Evolutionary conservation across 495 filamentous ascomycete genomes (phyloP).

Genomic region (Podospora appendiculata): DNA sequence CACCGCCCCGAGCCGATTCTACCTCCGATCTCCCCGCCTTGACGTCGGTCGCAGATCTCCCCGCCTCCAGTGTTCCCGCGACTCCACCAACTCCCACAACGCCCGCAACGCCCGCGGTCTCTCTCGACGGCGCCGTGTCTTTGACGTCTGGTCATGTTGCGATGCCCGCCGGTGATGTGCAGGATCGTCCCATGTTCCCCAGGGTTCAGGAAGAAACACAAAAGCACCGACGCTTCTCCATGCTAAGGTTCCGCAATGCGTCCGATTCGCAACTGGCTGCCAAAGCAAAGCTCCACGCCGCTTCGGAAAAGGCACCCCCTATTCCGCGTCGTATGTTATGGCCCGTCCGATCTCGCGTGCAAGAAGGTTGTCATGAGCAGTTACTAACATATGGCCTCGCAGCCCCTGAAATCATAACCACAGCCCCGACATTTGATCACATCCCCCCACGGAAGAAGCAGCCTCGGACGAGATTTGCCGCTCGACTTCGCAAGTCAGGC

Average conservation of each 20-base stretch:
- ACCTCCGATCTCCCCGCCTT: constrained; percentile 17
- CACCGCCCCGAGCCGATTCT: constrained; percentile 9
- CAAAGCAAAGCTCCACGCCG: constrained; percentile 66
- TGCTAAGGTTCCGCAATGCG: constrained; percentile 85
- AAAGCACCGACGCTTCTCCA: constrained; percentile 69
- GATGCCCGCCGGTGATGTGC: constrained; percentile 22
- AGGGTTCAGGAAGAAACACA: constrained; percentile 38
- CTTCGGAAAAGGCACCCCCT: constrained; percentile 54
- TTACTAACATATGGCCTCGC: constrained; percentile 14
- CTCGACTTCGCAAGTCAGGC: constrained; percentile 34
- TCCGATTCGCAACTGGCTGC: constrained; percentile 85
- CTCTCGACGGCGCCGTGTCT: constrained; percentile 14
- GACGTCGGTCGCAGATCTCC: constrained; percentile 11
- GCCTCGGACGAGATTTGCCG: constrained; percentile 39
- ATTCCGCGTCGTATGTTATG: constrained; percentile 58
- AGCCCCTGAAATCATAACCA: constrained; percentile 91
- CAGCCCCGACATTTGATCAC: constrained; percentile 71
- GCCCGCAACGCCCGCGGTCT: constrained; percentile 9
- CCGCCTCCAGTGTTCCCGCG: constrained; percentile 6
- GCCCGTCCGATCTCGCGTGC: background rate
- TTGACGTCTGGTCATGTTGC: constrained; percentile 11
- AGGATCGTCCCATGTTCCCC: constrained; percentile 26
- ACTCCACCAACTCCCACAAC: constrained; percentile 5
- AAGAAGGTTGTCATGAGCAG: background rate
- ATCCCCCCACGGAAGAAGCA: constrained; percentile 42